These are phyloP conservation scores for Glaciozyma martinii DNA, from an alignment of 768 basidiomycete genomes.

Conservation along the genomic window DNA sequence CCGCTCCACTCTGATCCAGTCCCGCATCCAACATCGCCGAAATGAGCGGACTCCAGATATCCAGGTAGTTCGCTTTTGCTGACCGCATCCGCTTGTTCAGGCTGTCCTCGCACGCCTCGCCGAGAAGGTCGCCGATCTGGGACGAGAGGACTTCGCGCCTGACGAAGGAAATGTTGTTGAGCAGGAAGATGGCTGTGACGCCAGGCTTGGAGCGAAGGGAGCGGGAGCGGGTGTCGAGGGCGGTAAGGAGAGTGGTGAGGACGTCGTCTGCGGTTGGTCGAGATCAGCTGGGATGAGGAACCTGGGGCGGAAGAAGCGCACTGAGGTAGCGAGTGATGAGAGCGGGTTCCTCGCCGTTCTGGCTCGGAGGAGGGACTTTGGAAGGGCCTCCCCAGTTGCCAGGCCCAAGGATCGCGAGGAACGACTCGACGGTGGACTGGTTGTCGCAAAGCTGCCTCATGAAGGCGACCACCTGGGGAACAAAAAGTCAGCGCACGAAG, in stretches of 20 bases:
- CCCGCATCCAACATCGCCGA: slow-evolving; percentile 33
- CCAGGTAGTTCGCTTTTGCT: slow-evolving; percentile 31
- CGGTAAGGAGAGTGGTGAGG: slow-evolving; percentile 18
- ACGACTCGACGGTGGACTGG: slow-evolving; percentile 25
- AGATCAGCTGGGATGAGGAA: neutral
- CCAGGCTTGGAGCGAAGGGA: slow-evolving; percentile 15
- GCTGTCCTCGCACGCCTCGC: slow-evolving; percentile 30
- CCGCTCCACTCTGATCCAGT: slow-evolving; percentile 28
- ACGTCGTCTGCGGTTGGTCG: slow-evolving; percentile 26
- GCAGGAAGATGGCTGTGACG: slow-evolving; percentile 30
- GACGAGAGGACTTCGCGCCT: slow-evolving; percentile 30
- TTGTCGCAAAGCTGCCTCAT: slow-evolving; percentile 33
- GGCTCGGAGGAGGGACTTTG: neutral
- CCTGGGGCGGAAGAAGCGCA: neutral
- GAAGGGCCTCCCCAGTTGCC: slow-evolving; percentile 34
- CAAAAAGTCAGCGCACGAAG: neutral
- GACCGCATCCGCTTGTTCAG: slow-evolving; percentile 34
- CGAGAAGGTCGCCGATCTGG: slow-evolving; percentile 30
- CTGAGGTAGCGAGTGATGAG: slow-evolving; percentile 31
- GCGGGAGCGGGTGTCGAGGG: slow-evolving; percentile 28
- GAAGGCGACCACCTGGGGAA: slow-evolving; percentile 31
- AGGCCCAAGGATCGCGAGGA: slow-evolving; percentile 32
- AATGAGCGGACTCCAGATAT: slow-evolving; percentile 34
- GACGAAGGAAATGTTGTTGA: slow-evolving; percentile 35
- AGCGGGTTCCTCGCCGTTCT: slow-evolving; percentile 9